Conservation (phyloP, 2,329 filamentous ascomycete species). For the Colletotrichum filicis region DNA sequence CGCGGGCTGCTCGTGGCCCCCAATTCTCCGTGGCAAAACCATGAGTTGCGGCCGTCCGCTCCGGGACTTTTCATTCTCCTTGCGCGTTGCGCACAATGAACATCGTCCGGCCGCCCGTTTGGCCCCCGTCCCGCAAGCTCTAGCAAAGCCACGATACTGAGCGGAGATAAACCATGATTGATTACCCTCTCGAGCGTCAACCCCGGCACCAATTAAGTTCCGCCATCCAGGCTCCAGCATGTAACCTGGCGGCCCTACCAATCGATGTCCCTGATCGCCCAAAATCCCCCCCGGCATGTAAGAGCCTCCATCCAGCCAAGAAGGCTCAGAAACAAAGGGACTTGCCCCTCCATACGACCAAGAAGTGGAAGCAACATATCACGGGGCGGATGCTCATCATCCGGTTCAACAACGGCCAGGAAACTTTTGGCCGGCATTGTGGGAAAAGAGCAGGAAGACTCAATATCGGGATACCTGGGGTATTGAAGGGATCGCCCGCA, state of each 20-base stretch:
- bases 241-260: conserved; percentile 11
- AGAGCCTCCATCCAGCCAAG: conserved; percentile 19
- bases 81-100: neutral
- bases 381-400: conserved; percentile 26
- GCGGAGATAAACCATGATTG: conserved; percentile 6
- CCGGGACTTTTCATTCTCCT: neutral
- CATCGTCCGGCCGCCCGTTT: conserved; percentile 1
- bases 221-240: neutral
- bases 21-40: conserved; percentile 27
- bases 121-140: neutral
- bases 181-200: conserved; percentile 11
- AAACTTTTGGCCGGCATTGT: neutral
- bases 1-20: conserved; percentile 1
- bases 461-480: neutral
- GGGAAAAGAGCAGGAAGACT: neutral
- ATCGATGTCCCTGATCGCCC: neutral
- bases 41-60: neutral
- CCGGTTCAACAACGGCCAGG: conserved; percentile 4
- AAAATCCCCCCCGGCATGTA: neutral
- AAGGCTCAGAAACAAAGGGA: conserved; percentile 3
- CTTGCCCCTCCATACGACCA: conserved; percentile 3
- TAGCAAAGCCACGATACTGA: conserved; percentile 3
- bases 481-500: conserved; percentile 14
- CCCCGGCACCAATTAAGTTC: conserved; percentile 1
- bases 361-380: conserved; percentile 1